These are phyloP conservation scores for Ceratonia siliqua DNA, from an alignment of 306 rosid genomes.

Conservation along the genomic window DNA sequence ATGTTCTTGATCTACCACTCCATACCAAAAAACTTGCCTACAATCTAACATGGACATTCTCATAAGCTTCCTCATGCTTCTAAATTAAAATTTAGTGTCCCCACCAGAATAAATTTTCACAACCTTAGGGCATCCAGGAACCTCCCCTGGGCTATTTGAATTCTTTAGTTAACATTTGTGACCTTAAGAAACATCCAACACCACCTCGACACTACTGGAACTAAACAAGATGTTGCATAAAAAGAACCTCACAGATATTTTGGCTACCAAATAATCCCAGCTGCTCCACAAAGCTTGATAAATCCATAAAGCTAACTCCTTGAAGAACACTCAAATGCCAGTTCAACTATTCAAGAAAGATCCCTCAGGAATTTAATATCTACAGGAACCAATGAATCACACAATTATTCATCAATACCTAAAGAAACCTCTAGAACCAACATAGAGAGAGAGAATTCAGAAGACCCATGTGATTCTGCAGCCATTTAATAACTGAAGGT, in stretches of 20 bases:
- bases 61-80: not conserved
- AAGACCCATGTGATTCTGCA: not conserved
- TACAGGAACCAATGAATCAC: constrained; percentile 6
- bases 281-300: constrained; percentile 3
- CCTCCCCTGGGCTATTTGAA: not conserved
- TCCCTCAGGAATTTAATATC: constrained; percentile 8
- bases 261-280: not conserved
- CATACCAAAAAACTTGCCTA: not conserved
- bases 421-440: constrained; percentile 3
- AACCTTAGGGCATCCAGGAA: not conserved
- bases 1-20: not conserved
- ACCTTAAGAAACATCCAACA: not conserved
- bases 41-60: not conserved
- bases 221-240: not conserved
- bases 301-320: constrained; percentile 18
- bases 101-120: not conserved
- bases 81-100: not conserved
- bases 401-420: constrained; percentile 14
- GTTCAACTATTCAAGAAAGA: constrained; percentile 29
- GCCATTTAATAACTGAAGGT: not conserved
- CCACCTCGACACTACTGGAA: not conserved
- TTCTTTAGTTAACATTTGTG: not conserved
- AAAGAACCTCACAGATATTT: not conserved
- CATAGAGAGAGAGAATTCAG: not conserved
- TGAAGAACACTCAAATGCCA: constrained; percentile 11